A percentile compares a stretch with the other conserved stretches of the same genome.
These are phyloP conservation scores for Solanum corneliomulleri DNA, from an alignment of 257 asterid genomes.

Conservation along the genomic window DNA sequence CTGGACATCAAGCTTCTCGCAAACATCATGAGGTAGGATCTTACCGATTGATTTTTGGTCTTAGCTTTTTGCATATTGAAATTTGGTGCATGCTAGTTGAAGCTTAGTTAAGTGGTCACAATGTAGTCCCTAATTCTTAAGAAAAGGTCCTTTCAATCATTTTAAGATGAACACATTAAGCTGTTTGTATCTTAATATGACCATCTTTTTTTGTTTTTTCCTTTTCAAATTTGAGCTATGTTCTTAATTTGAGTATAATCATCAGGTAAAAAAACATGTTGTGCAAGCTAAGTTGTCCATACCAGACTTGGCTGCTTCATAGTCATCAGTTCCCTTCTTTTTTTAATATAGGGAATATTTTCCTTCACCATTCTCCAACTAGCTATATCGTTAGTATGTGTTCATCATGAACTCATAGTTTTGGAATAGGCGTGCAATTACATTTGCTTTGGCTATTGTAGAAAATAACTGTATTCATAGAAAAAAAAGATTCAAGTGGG, in stretches of 20 bases:
- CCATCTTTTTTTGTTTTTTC: not conserved
- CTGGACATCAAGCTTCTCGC: slow-evolving; percentile 91
- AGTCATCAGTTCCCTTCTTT: not conserved
- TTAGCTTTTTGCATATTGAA: not conserved
- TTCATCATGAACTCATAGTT: not conserved
- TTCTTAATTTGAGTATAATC: not conserved
- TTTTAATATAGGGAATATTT: not conserved
- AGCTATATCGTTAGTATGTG: not conserved
- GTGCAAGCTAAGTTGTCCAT: not conserved
- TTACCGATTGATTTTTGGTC: not conserved
- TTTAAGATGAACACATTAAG: not conserved
- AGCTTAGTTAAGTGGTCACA: not conserved
- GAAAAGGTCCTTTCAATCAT: not conserved
- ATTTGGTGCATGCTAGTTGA: not conserved
- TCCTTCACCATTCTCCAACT: not conserved
- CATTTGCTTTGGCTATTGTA: not conserved
- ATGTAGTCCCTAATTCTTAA: not conserved
- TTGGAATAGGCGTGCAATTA: not conserved
- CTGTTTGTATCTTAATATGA: not conserved
- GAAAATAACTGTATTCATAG: not conserved
- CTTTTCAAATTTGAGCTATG: not conserved
- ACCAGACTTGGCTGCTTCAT: not conserved
- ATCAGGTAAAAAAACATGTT: not conserved
- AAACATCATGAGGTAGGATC: slow-evolving; percentile 73
- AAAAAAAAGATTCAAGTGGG: not conserved